These are phyloP conservation scores for Extremus antarcticus DNA, from an alignment of 495 filamentous ascomycete species.

Conservation along the genomic window DNA sequence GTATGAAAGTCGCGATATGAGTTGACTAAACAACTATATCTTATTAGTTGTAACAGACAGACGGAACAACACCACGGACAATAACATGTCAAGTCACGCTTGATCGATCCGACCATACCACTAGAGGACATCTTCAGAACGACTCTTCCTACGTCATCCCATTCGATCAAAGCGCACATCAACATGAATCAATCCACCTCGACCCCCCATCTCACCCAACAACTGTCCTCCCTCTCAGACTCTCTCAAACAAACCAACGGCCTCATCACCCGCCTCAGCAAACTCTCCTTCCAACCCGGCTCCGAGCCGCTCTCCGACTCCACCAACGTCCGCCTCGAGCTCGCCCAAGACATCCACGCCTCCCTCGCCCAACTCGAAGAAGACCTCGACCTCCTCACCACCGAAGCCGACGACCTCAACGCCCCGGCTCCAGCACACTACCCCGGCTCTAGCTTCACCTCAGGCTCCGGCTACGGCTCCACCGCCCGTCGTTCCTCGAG, in stretches of 20 bases:
- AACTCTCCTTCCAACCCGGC: slow-evolving; percentile 54
- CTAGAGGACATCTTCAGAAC: background rate
- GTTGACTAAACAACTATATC: background rate
- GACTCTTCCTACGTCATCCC: background rate
- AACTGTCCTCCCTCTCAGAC: slow-evolving; percentile 41
- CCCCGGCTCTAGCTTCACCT: no score
- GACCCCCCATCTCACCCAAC: slow-evolving; percentile 1
- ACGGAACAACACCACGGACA: no score
- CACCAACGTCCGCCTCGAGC: slow-evolving; percentile 56
- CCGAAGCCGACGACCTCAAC: slow-evolving; percentile 61
- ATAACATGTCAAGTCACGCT: no score
- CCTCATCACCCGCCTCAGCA: slow-evolving; percentile 64
- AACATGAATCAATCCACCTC: background rate
- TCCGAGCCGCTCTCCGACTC: slow-evolving; percentile 45
- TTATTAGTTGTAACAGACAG: no score
- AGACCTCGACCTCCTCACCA: slow-evolving; percentile 68
- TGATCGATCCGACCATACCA: no score
- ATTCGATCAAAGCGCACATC: background rate
- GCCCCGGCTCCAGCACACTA: slow-evolving; percentile 29
- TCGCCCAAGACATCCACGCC: slow-evolving; percentile 72
- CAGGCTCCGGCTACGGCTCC: slow-evolving; percentile 8
- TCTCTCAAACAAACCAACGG: slow-evolving; percentile 55
- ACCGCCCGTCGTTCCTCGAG: slow-evolving; percentile 29
- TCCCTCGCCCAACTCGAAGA: slow-evolving; percentile 74
- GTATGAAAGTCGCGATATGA: background rate